Evolutionary conservation across 768 basidiomycete species (phyloP).

Genomic region (Auricularia heimuer): DNA sequence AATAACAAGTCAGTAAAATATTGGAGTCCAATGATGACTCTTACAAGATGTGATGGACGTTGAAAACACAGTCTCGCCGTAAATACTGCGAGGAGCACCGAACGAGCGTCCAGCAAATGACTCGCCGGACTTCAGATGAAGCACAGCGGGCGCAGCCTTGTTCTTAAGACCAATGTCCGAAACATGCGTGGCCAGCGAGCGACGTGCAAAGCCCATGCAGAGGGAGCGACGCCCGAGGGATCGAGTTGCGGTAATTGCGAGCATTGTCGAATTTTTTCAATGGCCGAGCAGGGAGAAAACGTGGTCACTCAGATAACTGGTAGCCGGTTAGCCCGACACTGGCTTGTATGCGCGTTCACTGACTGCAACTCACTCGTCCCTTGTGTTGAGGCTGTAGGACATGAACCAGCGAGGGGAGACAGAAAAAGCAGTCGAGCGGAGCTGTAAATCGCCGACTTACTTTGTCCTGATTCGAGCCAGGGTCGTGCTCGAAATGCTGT

Average conservation of each 20-base stretch:
- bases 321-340: background rate
- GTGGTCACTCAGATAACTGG: constrained; percentile 83
- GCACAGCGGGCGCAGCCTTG: constrained; percentile 57
- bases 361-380: background rate
- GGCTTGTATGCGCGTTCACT: background rate
- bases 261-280: constrained; percentile 26
- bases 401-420: background rate
- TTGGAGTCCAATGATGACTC: constrained; percentile 19
- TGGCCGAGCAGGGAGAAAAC: constrained; percentile 63
- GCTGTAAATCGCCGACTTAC: background rate
- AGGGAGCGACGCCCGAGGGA: constrained; percentile 33
- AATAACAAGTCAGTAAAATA: constrained; percentile 8
- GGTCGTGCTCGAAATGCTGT: too few species aligned
- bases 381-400: background rate
- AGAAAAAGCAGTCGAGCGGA: background rate
- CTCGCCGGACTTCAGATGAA: constrained; percentile 92
- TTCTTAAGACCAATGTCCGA: constrained; percentile 22
- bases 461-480: too few species aligned
- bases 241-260: constrained; percentile 48
- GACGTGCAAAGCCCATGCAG: constrained; percentile 11
- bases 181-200: constrained; percentile 58
- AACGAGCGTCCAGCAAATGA: constrained; percentile 85
- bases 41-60: constrained; percentile 96
- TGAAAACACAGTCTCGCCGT: constrained; percentile 97
- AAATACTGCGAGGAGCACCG: constrained; percentile 77